Conservation (phyloP, 1,284 basidiomycete species). For the Cystobasidiaceae sp. region DNA sequence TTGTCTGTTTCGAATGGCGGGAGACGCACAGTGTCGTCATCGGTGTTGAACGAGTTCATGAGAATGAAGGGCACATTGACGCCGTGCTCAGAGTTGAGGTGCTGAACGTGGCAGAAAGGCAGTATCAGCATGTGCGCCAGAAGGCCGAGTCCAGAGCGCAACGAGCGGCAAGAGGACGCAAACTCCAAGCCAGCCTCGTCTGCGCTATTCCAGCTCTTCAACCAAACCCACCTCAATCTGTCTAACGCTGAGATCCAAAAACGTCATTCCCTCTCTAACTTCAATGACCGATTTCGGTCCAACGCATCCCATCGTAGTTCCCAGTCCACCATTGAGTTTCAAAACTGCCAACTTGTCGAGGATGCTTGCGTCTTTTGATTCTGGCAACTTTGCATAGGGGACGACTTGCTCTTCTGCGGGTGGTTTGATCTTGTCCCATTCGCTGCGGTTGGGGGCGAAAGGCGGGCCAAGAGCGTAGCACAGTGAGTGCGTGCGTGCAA, state of each 20-base stretch:
- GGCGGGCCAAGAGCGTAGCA: too few relatives aligned
- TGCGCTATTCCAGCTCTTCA: too few relatives aligned
- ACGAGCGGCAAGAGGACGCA: too few relatives aligned
- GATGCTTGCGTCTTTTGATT: conserved; percentile 61
- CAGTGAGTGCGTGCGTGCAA: too few relatives aligned
- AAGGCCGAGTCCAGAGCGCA: too few relatives aligned
- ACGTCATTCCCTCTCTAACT: conserved; percentile 68
- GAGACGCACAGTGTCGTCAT: conserved; percentile 72
- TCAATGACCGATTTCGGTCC: conserved; percentile 55
- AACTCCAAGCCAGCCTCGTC: too few relatives aligned
- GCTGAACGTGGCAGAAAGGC: conserved; percentile 45
- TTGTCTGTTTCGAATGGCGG: not conserved
- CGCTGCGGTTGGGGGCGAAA: conserved; percentile 62
- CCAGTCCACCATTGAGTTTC: conserved; percentile 99
- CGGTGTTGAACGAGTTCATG: conserved; percentile 99
- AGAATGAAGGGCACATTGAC: conserved; percentile 92
- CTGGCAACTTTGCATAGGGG: conserved; percentile 69
- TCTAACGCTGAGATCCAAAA: conserved; percentile 92
- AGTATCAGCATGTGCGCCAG: too few relatives aligned
- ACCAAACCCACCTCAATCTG: conserved; percentile 93
- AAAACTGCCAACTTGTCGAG: conserved; percentile 95
- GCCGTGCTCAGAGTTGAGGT: conserved; percentile 58
- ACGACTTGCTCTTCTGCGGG: conserved; percentile 90
- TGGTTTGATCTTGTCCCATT: conserved; percentile 96
- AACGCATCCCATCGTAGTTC: conserved; percentile 87